A percentile compares a stretch with the other conserved stretches of the same genome.
These are phyloP conservation scores for Podospora bellae-mahoneyi DNA, from an alignment of 495 filamentous ascomycete genomes.

Conservation along the genomic window DNA sequence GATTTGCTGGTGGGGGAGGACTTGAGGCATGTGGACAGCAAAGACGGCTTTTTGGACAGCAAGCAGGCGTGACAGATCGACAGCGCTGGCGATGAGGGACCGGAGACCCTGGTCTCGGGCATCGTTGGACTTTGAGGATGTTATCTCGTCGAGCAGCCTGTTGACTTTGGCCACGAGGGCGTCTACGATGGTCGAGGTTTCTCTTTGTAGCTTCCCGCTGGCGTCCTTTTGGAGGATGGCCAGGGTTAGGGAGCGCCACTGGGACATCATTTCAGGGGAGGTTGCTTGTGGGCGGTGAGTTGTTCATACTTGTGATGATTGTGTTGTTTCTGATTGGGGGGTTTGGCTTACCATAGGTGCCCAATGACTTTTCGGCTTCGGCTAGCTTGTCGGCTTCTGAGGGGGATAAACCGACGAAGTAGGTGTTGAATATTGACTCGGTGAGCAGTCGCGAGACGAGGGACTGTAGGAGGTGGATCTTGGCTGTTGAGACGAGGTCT, in stretches of 20 bases:
- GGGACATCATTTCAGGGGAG: constrained; percentile 48
- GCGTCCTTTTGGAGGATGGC: constrained; percentile 48
- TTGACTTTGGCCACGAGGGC: constrained; percentile 39
- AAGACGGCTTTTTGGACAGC: constrained; percentile 54
- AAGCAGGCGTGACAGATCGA: constrained; percentile 50
- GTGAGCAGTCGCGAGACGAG: constrained; percentile 50
- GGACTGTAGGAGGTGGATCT: constrained; percentile 52
- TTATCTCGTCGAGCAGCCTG: constrained; percentile 41
- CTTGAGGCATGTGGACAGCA: constrained; percentile 48
- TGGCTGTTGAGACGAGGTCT: constrained; percentile 44
- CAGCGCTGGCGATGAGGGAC: constrained; percentile 42
- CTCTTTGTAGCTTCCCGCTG: constrained; percentile 39
- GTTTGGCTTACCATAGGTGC: constrained; percentile 40
- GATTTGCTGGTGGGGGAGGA: constrained; percentile 45
- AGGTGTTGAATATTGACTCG: constrained; percentile 49
- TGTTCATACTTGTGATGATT: background rate
- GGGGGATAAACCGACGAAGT: constrained; percentile 50
- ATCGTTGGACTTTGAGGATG: constrained; percentile 40
- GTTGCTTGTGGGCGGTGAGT: constrained; percentile 28
- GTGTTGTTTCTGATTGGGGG: background rate
- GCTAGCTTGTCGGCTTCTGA: constrained; percentile 42
- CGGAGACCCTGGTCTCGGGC: constrained; percentile 45
- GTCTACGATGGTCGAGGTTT: constrained; percentile 37
- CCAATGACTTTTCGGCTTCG: constrained; percentile 45
- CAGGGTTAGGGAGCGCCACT: constrained; percentile 54